These are phyloP conservation scores for Protomyces macrosporus DNA, from an alignment of 1,139 yeast genomes.

Conservation along the genomic window DNA sequence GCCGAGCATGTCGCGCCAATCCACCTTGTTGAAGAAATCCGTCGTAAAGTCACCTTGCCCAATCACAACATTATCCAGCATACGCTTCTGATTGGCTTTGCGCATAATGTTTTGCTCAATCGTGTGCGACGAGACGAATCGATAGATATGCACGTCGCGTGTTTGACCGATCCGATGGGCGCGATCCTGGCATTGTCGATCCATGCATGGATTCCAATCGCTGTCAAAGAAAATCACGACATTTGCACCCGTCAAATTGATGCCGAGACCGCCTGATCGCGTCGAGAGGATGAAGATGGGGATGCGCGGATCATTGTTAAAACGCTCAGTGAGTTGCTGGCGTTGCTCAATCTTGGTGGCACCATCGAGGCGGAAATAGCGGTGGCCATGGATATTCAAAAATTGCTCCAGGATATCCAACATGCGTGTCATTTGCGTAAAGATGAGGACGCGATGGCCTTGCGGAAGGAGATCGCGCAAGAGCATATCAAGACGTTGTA, in stretches of 20 bases:
- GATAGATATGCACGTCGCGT: constrained; percentile 92
- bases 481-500: constrained; percentile 73
- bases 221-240: constrained; percentile 98
- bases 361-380: constrained; percentile 94
- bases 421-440: constrained; percentile 97
- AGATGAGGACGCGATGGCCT: constrained; percentile 91
- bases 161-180: constrained; percentile 99
- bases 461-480: constrained; percentile 70
- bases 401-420: constrained; percentile 90
- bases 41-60: constrained; percentile 99
- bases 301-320: constrained; percentile 76
- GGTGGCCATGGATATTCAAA: constrained; percentile 86
- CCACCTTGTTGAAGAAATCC: constrained; percentile 83
- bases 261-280: constrained; percentile 97
- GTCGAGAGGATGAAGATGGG: constrained; percentile 92
- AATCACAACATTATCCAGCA: constrained; percentile 89
- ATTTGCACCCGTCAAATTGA: constrained; percentile 96
- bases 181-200: constrained; percentile 97
- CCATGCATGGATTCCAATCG: constrained; percentile 99
- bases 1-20: constrained; percentile 82
- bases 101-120: constrained; percentile 90
- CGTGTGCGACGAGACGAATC: constrained; percentile 93
- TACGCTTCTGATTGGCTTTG: constrained; percentile 93
- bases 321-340: constrained; percentile 85
- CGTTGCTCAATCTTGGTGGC: constrained; percentile 97